Evolutionary conservation across 2,329 filamentous ascomycete species (phyloP).

Genomic region (Penicillium rolfsii): DNA sequence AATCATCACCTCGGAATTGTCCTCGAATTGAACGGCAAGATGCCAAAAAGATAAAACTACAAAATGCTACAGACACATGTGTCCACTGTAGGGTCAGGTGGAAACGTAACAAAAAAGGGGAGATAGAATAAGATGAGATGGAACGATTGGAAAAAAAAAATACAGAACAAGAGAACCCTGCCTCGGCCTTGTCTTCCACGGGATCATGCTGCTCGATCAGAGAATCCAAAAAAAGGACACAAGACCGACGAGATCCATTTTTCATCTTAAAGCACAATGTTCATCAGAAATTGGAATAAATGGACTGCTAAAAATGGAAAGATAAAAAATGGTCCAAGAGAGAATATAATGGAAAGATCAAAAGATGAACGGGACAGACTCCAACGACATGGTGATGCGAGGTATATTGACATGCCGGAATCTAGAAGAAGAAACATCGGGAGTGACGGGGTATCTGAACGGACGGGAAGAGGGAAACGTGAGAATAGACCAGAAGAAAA

Average conservation of each 20-base stretch:
- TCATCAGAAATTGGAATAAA: slow-evolving; percentile 15
- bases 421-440: slow-evolving; percentile 30
- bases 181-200: neutral
- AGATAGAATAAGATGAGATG: neutral
- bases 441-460: slow-evolving; percentile 36
- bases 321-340: slow-evolving; percentile 12
- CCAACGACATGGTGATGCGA: slow-evolving; percentile 20
- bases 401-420: slow-evolving; percentile 21
- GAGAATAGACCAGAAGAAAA: slow-evolving; percentile 4
- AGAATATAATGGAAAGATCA: slow-evolving; percentile 18
- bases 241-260: slow-evolving; percentile 19
- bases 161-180: neutral
- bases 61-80: slow-evolving; percentile 18
- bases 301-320: neutral
- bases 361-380: slow-evolving; percentile 14
- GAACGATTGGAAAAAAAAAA: neutral
- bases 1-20: slow-evolving; percentile 11
- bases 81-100: neutral
- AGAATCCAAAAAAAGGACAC: slow-evolving; percentile 13
- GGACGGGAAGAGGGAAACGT: slow-evolving; percentile 35
- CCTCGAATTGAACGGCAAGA: slow-evolving; percentile 8
- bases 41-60: slow-evolving; percentile 15
- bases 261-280: slow-evolving; percentile 10
- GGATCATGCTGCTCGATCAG: neutral
- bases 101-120: neutral